Evolutionary conservation across 225 moss, liverwort and hornwort species (phyloP).

Genomic region (Physcomitrium patens): DNA sequence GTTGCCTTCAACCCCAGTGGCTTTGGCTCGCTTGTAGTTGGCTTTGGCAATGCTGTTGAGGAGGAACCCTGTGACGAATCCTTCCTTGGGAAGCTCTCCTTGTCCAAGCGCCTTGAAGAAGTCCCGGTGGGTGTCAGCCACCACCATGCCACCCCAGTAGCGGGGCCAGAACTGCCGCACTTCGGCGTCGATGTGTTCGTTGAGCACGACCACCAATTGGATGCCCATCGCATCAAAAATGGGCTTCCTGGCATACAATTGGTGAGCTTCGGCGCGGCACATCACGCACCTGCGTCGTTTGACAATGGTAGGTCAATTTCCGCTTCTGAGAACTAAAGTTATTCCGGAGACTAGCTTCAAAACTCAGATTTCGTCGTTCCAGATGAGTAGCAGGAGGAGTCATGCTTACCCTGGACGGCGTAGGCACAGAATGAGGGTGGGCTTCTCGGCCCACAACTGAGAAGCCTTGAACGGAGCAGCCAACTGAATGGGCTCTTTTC

Average conservation of each 20-base stretch:
- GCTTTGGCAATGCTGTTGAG: slow-evolving; percentile 41
- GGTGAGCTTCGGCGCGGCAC: slow-evolving; percentile 92
- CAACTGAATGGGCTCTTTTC: slow-evolving; percentile 29
- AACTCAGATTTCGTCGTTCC: neutral
- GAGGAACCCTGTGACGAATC: slow-evolving; percentile 56
- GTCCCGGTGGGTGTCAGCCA: slow-evolving; percentile 61
- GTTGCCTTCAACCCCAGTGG: slow-evolving; percentile 55
- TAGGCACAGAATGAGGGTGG: slow-evolving; percentile 71
- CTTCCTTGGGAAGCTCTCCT: slow-evolving; percentile 56
- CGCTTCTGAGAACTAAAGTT: neutral
- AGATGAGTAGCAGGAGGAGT: neutral
- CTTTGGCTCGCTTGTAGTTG: slow-evolving; percentile 51
- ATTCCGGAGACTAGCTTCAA: neutral
- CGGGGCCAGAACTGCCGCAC: slow-evolving; percentile 84
- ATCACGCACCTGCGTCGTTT: slow-evolving; percentile 71
- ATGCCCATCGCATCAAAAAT: slow-evolving; percentile 85
- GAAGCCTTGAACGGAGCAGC: slow-evolving; percentile 50
- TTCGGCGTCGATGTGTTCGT: slow-evolving; percentile 77
- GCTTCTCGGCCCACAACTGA: slow-evolving; percentile 65
- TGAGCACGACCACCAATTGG: slow-evolving; percentile 75
- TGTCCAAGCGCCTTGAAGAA: slow-evolving; percentile 82
- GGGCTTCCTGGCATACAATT: slow-evolving; percentile 75
- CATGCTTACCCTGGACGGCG: slow-evolving; percentile 76
- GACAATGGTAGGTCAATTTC: neutral
- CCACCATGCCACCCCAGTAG: slow-evolving; percentile 85